Percentiles rank a stretch among this genome's conserved stretches.
phyloP scores from a whole-genome alignment of 2,329 filamentous ascomycete species.

The Trichocomaceae sp. region DNA sequence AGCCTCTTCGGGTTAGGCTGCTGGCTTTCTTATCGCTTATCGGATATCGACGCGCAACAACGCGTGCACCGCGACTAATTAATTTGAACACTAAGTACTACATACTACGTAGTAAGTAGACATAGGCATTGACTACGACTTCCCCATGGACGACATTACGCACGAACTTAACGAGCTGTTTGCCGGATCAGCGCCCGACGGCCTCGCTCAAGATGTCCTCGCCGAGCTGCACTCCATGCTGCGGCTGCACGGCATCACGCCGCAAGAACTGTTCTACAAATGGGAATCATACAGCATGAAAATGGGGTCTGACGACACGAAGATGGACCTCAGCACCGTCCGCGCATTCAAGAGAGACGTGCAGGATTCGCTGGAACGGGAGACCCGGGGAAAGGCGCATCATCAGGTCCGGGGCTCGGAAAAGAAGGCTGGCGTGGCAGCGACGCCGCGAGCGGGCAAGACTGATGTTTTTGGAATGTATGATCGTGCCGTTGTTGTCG shows the following conservation, averaged over 20 bases:
- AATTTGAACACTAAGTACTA: too few relatives aligned
- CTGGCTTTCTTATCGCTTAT: constrained; percentile 4
- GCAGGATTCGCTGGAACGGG: constrained; percentile 75
- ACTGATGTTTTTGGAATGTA: constrained; percentile 80
- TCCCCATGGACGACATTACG: constrained; percentile 44
- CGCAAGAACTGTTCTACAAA: constrained; percentile 92
- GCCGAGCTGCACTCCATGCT: constrained; percentile 79
- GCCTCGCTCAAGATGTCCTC: constrained; percentile 69
- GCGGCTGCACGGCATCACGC: constrained; percentile 69
- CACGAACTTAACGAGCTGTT: constrained; percentile 56
- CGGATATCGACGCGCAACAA: neutral
- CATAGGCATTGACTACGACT: neutral
- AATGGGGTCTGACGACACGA: constrained; percentile 75
- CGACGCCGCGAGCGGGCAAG: constrained; percentile 54
- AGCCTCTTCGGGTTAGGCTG: neutral
- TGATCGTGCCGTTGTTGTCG: neutral
- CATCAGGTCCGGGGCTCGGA: constrained; percentile 60
- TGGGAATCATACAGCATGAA: constrained; percentile 98
- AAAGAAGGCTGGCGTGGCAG: constrained; percentile 51
- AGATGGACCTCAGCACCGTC: constrained; percentile 62
- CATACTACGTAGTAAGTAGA: too few relatives aligned
- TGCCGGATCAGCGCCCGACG: constrained; percentile 45
- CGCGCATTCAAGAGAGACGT: constrained; percentile 79
- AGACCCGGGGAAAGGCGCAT: constrained; percentile 56
- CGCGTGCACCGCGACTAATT: constrained; percentile 11